A percentile compares a stretch with the other conserved stretches of the same genome.
Evolutionary conservation across 805 yeast species (phyloP).

Genomic region (Kluyveromyces wickerhamii): DNA sequence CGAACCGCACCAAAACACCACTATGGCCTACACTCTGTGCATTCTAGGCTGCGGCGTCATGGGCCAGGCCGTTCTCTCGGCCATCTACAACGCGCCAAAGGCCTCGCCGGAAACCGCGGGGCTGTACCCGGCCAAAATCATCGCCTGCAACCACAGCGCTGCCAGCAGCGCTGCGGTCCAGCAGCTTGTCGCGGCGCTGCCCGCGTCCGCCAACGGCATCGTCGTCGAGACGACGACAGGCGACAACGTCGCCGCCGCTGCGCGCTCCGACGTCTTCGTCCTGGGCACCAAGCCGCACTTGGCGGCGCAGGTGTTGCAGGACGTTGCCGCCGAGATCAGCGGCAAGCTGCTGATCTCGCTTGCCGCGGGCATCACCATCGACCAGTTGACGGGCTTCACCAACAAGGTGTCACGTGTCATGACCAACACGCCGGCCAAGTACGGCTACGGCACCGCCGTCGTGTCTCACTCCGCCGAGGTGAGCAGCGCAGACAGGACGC

Average conservation of each 20-base stretch:
- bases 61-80: conserved; percentile 88
- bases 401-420: conserved; percentile 70
- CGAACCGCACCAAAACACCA: too few relatives aligned
- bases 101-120: conserved; percentile 22
- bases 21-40: conserved; percentile 48
- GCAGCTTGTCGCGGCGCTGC: conserved; percentile 39
- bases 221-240: conserved; percentile 46
- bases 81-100: conserved; percentile 35
- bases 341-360: conserved; percentile 66
- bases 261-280: conserved; percentile 58
- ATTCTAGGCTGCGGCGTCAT: conserved; percentile 91
- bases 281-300: conserved; percentile 86
- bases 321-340: conserved; percentile 38
- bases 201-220: conserved; percentile 35
- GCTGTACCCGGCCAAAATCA: conserved; percentile 59
- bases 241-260: conserved; percentile 51
- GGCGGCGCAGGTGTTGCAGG: conserved; percentile 51
- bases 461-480: conserved; percentile 62
- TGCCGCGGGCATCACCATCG: conserved; percentile 89
- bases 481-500: conserved; percentile 30
- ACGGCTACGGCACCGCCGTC: conserved; percentile 90
- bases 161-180: conserved; percentile 43
- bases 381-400: conserved; percentile 48
- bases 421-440: conserved; percentile 96
- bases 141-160: conserved; percentile 57